These are phyloP conservation scores for Actinidia polygama DNA, from an alignment of 179 eudicot species.

Conservation along the genomic window DNA sequence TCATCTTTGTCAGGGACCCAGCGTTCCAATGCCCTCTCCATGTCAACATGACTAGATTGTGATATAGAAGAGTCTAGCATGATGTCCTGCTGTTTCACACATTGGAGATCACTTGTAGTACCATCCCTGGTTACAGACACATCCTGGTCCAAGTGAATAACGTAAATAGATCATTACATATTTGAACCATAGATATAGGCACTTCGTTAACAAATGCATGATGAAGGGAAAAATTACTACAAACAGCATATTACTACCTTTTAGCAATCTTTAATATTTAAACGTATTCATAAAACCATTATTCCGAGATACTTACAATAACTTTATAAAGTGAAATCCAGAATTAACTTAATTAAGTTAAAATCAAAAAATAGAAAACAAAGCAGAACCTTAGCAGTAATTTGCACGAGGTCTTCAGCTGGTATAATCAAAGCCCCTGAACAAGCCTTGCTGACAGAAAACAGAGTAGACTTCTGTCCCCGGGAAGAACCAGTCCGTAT, in stretches of 20 bases:
- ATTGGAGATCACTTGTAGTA: constrained; percentile 56
- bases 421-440: constrained; percentile 73
- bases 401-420: constrained; percentile 84
- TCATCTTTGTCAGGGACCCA: constrained; percentile 90
- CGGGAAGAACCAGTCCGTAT: constrained; percentile 58
- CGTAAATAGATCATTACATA: constrained; percentile 1
- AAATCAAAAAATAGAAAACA: constrained; percentile 7
- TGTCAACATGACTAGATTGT: constrained; percentile 71
- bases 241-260: not conserved
- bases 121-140: constrained; percentile 74
- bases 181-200: constrained; percentile 11
- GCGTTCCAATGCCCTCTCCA: constrained; percentile 79
- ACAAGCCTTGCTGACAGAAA: constrained; percentile 61
- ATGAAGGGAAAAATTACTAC: not conserved
- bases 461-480: constrained; percentile 52
- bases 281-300: constrained; percentile 5
- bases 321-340: not conserved
- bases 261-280: not conserved
- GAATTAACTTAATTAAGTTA: not conserved
- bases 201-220: not conserved
- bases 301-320: not conserved
- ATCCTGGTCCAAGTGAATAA: constrained; percentile 57
- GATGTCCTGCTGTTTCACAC: constrained; percentile 68
- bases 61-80: constrained; percentile 92
- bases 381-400: constrained; percentile 77